Evolutionary conservation across 352 stramenopile species (phyloP), one percentile per base, ranked within the genome.

Genomic region (Poterioochromonas sp.): DNA sequence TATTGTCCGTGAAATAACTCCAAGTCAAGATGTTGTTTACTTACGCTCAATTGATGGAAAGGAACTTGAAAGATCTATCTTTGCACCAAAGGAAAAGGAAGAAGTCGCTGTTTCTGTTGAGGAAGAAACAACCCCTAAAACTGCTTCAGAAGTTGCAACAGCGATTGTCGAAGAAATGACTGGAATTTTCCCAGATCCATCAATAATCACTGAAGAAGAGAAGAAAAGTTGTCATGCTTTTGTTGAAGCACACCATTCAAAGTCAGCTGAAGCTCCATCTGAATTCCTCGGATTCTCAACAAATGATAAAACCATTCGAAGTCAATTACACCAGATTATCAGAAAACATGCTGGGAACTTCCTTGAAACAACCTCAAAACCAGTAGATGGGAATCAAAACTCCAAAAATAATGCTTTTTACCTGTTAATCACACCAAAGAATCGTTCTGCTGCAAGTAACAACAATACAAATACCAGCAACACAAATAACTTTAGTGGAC

Each of bases 1-100:
- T 37, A 54, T 74, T 74, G 65, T 74, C 3, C 37, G 65, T 37
- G 65, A 74, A 74, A 34, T 74, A 35, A 74, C 37, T 26, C 35
- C 32, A 22, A 37, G 29, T 58, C 3, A n/a, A 39, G 65, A 74
- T 11, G n/a, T 74, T 18, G 20, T 54, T 37, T 35, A 40, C 26
- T 12, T 74, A 8, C 12, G 53, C 26, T 8, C 2, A 26, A 65
- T 65, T 65, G 54, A 65, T 35, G 54, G 54, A 12, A 32, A 65
- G 26, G 54, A 32, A 32, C n/a, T 65, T 5, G 26, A 65, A 65
- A 39, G 34, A 22, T 11, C 54, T 12, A 65, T 11, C n/a, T 65
- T 65, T 39, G 8, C 3, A 32, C 12, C 12, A 65, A 22, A 65
- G n/a, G 54, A 65, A 22, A 32, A 32, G 3, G 5, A 12, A 29